These are phyloP conservation scores for Plasmopara halstedii DNA, from an alignment of 352 stramenopile species.

Conservation along the genomic window DNA sequence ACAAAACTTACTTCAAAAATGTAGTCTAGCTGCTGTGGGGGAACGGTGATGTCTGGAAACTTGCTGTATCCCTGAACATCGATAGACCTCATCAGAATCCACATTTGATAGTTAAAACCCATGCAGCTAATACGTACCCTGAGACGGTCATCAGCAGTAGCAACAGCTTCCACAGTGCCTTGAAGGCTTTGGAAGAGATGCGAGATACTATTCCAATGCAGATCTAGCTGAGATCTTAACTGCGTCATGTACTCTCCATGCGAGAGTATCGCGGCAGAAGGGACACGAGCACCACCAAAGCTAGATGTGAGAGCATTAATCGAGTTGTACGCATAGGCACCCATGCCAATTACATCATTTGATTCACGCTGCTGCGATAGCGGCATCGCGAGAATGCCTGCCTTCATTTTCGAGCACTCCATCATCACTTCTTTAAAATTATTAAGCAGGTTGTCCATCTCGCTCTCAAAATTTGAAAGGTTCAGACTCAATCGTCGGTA, in stretches of 20 bases:
- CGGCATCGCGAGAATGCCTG: slow-evolving; percentile 67
- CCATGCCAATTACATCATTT: slow-evolving; percentile 57
- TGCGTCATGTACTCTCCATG: slow-evolving; percentile 87
- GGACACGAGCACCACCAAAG: slow-evolving; percentile 45
- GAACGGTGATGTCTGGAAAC: slow-evolving; percentile 57
- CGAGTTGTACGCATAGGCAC: slow-evolving; percentile 71
- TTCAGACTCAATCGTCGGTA: slow-evolving; percentile 59
- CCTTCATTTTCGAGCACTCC: slow-evolving; percentile 76
- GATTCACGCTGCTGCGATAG: slow-evolving; percentile 61
- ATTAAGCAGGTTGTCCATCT: slow-evolving; percentile 56
- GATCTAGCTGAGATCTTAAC: slow-evolving; percentile 72
- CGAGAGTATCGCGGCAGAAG: slow-evolving; percentile 64
- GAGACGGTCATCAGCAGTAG: slow-evolving; percentile 53
- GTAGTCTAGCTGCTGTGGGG: slow-evolving; percentile 76
- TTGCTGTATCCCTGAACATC: slow-evolving; percentile 55
- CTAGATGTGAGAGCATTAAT: slow-evolving; percentile 74
- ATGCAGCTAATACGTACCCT: slow-evolving; percentile 29
- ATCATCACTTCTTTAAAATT: slow-evolving; percentile 74
- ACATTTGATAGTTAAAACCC: not conserved
- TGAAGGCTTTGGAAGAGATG: slow-evolving; percentile 76
- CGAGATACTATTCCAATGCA: slow-evolving; percentile 84
- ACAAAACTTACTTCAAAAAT: slow-evolving; percentile 73
- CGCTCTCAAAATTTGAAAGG: slow-evolving; percentile 53
- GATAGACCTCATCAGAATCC: no score
- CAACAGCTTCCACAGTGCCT: slow-evolving; percentile 56